Percentiles rank a stretch among this genome's conserved stretches.
phyloP scores from a whole-genome alignment of 2,329 filamentous ascomycete species.

The Calonectria naviculata region DNA sequence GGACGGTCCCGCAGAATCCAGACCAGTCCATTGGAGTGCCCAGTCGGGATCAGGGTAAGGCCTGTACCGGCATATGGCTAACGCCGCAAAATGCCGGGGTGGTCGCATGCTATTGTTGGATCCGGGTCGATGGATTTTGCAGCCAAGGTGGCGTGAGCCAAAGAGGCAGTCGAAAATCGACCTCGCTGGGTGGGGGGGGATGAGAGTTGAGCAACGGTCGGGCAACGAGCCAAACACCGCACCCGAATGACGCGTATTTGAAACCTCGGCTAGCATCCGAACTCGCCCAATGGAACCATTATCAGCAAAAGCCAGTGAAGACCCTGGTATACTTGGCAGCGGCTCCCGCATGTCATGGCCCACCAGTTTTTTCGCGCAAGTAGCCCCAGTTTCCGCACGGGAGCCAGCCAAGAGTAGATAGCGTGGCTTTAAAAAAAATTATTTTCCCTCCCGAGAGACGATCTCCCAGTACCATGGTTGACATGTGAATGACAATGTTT shows the following conservation, averaged over 20 bases:
- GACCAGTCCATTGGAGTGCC: neutral
- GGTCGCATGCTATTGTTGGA: neutral
- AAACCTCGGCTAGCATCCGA: neutral
- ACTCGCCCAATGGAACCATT: neutral
- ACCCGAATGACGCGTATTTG: neutral
- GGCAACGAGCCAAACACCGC: neutral
- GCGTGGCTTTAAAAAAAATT: neutral
- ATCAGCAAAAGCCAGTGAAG: neutral
- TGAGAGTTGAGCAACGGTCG: neutral
- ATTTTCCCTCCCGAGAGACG: neutral
- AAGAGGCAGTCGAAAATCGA: too few relatives aligned
- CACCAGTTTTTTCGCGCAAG: neutral
- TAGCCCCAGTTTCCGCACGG: neutral
- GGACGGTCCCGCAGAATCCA: neutral
- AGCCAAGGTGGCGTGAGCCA: neutral
- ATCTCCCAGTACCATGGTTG: neutral
- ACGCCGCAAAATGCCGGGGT: slow-evolving; percentile 14
- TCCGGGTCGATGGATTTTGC: neutral
- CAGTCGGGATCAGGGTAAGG: slow-evolving; percentile 3
- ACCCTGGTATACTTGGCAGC: neutral
- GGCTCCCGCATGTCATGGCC: neutral
- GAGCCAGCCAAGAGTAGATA: neutral
- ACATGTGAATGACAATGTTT: neutral
- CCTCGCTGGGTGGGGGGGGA: neutral
- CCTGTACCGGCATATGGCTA: slow-evolving; percentile 4